Conservation (phyloP, 768 basidiomycete genomes). For the Phaeotremella skinneri region DNA sequence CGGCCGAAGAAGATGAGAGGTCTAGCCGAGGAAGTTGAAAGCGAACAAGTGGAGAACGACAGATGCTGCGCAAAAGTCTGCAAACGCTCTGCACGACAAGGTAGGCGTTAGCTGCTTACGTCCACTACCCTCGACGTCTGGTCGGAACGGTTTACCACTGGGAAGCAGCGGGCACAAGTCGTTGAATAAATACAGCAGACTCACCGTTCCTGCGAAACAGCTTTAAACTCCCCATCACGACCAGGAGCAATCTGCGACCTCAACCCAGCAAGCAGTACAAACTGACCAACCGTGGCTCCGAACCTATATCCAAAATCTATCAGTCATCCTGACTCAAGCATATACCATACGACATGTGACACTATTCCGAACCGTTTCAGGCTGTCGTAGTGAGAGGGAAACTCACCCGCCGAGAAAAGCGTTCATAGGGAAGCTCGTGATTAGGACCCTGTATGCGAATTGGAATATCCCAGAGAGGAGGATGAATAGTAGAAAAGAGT, state of each 20-base stretch:
- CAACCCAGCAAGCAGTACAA: constrained; percentile 87
- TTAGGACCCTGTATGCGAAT: constrained; percentile 84
- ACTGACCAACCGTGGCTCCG: constrained; percentile 89
- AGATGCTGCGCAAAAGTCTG: constrained; percentile 92
- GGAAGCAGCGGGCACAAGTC: too few species aligned
- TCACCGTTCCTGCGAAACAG: constrained; percentile 89
- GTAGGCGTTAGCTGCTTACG: neutral
- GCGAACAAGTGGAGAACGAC: constrained; percentile 97
- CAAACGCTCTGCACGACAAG: constrained; percentile 71
- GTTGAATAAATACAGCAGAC: constrained; percentile 51
- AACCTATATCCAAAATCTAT: constrained; percentile 60
- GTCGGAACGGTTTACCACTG: too few species aligned
- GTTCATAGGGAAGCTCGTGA: constrained; percentile 95
- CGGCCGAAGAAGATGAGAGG: neutral
- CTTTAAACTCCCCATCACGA: constrained; percentile 62
- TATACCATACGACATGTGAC: too few species aligned
- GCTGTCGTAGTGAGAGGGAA: neutral
- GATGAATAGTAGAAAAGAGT: constrained; percentile 86
- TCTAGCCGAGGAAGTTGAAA: constrained; percentile 91
- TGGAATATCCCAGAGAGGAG: constrained; percentile 86
- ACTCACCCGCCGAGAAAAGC: constrained; percentile 92
- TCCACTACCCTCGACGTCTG: too few species aligned
- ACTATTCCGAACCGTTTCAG: too few species aligned
- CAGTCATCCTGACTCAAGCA: neutral
- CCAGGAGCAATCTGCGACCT: constrained; percentile 84